Evolutionary conservation across 2,329 filamentous ascomycete species (phyloP), one percentile per base, ranked within the genome.

Genomic region (Arthrobotrys megalospora): DNA sequence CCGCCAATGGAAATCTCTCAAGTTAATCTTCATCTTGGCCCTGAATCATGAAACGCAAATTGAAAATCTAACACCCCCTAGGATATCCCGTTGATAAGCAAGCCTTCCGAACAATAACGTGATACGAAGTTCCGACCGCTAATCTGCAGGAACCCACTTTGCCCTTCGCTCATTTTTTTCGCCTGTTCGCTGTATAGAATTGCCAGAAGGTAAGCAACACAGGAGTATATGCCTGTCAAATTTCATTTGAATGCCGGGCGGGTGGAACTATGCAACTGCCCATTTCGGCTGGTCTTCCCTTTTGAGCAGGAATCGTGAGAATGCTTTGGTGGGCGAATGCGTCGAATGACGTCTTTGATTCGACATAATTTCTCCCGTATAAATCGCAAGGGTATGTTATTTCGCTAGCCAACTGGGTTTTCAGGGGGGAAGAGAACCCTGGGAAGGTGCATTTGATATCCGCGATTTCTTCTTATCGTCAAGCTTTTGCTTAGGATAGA

Each of bases 251-350:
- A 36, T 21, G 10, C 68, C 10, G 58, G 24, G 38, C 12, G 43
- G 55, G 53, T 43, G 11, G 43, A 19, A 41, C 34, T 12, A 3
- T 65, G 50, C 50, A 66, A 63, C 52, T 78, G 65, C 73, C 73
- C 24, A 60, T 78, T 71, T 72, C 73, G 73, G 73, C 16, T 63
- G 34, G 50, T 63, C 50, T 71, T 78, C 66, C 73, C 47, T 48
- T 71, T 63, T 38, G 50, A 71, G 73, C 28, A 78, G 67, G 73
- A 71, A 24, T 50, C 11, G 43, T 32, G 58, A 65, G 58, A 60
- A 21, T 16, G 21, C 3, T n/a, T n/a, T n/a, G 21, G 28, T 28
- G 14, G 43, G 21, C 6, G 19, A 34, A 55, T 45, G 52, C n/a
- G 21, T n/a, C 12, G 16, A 50, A 70, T 76, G 72, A 76, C 72